Conservation (phyloP, 2,329 filamentous ascomycete genomes). For the Hypoxylon sp. region DNA sequence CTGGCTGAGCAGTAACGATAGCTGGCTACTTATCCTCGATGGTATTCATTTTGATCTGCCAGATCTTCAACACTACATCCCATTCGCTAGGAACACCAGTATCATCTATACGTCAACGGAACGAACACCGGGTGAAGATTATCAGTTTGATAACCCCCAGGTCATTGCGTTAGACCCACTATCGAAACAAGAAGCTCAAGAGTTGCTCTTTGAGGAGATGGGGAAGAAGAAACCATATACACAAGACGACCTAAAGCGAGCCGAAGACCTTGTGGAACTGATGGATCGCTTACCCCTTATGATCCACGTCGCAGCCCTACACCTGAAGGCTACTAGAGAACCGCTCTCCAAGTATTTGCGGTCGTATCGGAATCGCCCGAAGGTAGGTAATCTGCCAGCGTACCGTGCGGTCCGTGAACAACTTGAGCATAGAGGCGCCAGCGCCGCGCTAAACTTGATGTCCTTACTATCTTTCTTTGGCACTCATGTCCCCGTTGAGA, state of each 20-base stretch:
- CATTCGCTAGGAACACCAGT: slow-evolving; percentile 72
- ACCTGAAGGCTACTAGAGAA: slow-evolving; percentile 72
- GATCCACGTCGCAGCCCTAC: slow-evolving; percentile 75
- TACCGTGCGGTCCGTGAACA: slow-evolving; percentile 66
- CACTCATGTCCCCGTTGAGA: slow-evolving; percentile 75
- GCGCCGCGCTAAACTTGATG: slow-evolving; percentile 74
- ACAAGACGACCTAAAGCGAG: slow-evolving; percentile 68
- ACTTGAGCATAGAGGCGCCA: slow-evolving; percentile 62
- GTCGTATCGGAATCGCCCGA: slow-evolving; percentile 69
- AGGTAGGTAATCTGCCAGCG: slow-evolving; percentile 65
- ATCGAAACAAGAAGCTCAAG: slow-evolving; percentile 69
- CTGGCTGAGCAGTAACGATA: slow-evolving; percentile 73
- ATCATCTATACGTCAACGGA: slow-evolving; percentile 80
- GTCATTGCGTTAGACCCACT: slow-evolving; percentile 70
- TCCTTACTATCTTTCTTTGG: slow-evolving; percentile 76
- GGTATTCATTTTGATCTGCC: slow-evolving; percentile 74
- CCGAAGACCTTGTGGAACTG: slow-evolving; percentile 73
- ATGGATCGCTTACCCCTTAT: slow-evolving; percentile 77
- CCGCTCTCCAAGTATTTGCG: slow-evolving; percentile 74
- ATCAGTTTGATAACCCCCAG: slow-evolving; percentile 71
- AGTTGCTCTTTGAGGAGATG: slow-evolving; percentile 74
- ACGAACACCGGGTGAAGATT: slow-evolving; percentile 67
- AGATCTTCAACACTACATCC: slow-evolving; percentile 73
- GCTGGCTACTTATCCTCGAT: slow-evolving; percentile 78
- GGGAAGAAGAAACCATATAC: slow-evolving; percentile 70